Evolutionary conservation across 805 yeast species (phyloP).

Genomic region (Sugiyamaella marilandica): DNA sequence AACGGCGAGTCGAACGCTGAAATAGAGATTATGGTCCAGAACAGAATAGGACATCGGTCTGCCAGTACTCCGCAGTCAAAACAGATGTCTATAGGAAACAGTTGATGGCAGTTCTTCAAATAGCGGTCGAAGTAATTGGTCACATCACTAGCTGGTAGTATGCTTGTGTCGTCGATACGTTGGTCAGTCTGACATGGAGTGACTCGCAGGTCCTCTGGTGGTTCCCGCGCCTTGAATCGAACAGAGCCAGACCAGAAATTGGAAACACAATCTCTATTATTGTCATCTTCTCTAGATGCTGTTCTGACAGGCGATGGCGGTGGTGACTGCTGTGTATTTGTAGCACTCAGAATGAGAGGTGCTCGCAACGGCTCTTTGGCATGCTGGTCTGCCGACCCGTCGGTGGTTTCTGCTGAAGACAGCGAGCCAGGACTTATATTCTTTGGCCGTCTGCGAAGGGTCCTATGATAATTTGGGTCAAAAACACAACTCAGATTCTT

Average conservation of each 20-base stretch:
- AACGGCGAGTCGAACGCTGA: slow-evolving; percentile 3
- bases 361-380: not conserved
- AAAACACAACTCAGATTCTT: slow-evolving; percentile 4
- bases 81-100: slow-evolving; percentile 8
- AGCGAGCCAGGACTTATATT: not conserved
- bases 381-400: not conserved
- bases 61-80: slow-evolving; percentile 5
- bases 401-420: not conserved
- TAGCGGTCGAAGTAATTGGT: slow-evolving; percentile 3
- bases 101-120: not conserved
- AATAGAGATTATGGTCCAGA: slow-evolving; percentile 5
- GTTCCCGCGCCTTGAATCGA: not conserved
- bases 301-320: not conserved
- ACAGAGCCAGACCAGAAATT: not conserved
- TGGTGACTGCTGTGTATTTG: not conserved
- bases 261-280: not conserved
- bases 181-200: not conserved
- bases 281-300: not conserved
- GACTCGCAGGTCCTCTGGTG: slow-evolving; percentile 4
- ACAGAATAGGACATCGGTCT: slow-evolving; percentile 3
- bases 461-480: slow-evolving; percentile 6
- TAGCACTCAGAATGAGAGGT: not conserved
- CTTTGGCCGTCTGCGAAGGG: not conserved
- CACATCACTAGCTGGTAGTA: slow-evolving; percentile 1
- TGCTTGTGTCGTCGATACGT: not conserved